Base-by-base conservation (phyloP, 2,329 filamentous ascomycete species). In the Ustulina deusta region DNA sequence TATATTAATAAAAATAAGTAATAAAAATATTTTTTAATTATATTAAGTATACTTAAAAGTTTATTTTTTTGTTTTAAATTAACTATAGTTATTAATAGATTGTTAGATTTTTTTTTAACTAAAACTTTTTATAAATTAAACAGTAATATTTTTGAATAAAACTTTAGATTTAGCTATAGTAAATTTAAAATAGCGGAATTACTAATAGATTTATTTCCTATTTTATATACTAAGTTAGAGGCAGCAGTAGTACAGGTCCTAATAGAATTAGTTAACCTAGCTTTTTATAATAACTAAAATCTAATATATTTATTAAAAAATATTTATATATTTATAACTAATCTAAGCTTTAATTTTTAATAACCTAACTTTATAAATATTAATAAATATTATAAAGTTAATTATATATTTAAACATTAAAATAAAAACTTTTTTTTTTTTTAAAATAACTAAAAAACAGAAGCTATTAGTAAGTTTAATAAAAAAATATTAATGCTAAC, bases 21-120 rank as follows among this genome's bases (percentile, higher is more conserved):
- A 25, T 9, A 62, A 32, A 1, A 54, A 62, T 32, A 44, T 20
- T 44, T 13, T 62, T 55, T n/a, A 11, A 29, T 9, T 46, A 32
- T 32, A 54, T 62, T 25, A 29, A 62, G 27, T n/a, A 10, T 54
- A 62, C 20, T 27, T 44, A 44, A 54, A 44, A 44, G 59, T 29
- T n/a, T 34, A 40, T 60, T 38, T 60, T 60, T 49, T 1, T 17
- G 29, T 60, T 7, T 7, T 7, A 7, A 7, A 3, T 32, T 40
- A 40, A 40, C 36, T 13, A 40, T 13, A 13, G 2, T 40, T 13
- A 40, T 13, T 40, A 13, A 13, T 13, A 13, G 10, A 13, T 40
- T 9, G 10, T 40, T 13, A 40, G 15, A 40, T 9, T 40, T 40
- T 13, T 13, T 9, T 9, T 2, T 40, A 40, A 6, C 36, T 13